These are phyloP conservation scores for Mycena maculata DNA, from an alignment of 768 basidiomycete species.

Conservation along the genomic window DNA sequence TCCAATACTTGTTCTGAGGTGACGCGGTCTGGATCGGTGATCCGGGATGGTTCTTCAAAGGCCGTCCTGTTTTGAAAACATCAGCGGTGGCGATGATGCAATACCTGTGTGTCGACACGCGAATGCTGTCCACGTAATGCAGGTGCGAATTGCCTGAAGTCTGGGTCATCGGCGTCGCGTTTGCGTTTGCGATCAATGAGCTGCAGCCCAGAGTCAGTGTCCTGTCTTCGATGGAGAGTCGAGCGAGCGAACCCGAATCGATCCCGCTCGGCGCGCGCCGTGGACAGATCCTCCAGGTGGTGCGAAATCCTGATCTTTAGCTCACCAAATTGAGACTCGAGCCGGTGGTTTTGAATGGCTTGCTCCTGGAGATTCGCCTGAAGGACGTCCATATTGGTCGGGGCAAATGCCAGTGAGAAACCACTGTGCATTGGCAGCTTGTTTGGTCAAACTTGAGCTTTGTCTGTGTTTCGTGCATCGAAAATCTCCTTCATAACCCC, in stretches of 20 bases:
- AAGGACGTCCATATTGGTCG: neutral
- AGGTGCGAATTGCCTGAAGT: neutral
- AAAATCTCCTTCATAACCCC: no score
- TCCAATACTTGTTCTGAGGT: neutral
- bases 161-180: neutral
- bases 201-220: neutral
- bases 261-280: slow-evolving; percentile 9
- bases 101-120: neutral
- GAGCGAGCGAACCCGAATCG: no score
- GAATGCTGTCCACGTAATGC: slow-evolving; percentile 1
- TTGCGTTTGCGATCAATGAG: slow-evolving; percentile 8
- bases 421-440: neutral
- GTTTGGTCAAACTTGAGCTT: neutral
- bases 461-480: no score
- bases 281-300: slow-evolving; percentile 4
- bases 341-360: slow-evolving; percentile 14
- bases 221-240: no score
- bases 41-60: neutral
- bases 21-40: neutral
- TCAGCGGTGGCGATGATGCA: no score
- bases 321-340: slow-evolving; percentile 12
- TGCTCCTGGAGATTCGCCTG: slow-evolving; percentile 6
- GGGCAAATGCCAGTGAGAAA: neutral
- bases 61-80: no score
- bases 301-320: slow-evolving; percentile 12